Percentiles rank a stretch among this genome's conserved stretches.
phyloP scores from a whole-genome alignment of 2,329 filamentous ascomycete genomes.

The Colletotrichum camelliae region DNA sequence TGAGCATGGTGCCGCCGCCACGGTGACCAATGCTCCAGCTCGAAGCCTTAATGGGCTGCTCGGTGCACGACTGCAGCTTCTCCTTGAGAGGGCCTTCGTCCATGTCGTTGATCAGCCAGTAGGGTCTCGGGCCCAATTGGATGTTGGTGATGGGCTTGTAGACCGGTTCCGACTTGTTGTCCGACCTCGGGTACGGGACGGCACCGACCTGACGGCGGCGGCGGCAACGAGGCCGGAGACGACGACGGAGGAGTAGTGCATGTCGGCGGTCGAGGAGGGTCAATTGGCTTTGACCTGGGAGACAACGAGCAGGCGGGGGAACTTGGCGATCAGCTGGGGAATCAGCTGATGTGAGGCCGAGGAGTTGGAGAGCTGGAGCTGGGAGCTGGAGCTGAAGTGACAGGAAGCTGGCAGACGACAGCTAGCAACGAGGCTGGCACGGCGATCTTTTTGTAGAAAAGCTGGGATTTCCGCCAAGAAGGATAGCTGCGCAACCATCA shows the following conservation, averaged over 20 bases:
- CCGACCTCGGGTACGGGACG: slow-evolving; percentile 7
- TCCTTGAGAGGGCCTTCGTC: slow-evolving; percentile 63
- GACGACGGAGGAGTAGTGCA: slow-evolving; percentile 35
- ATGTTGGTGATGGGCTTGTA: slow-evolving; percentile 50
- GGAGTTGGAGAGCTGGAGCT: background rate
- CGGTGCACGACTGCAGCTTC: slow-evolving; percentile 63
- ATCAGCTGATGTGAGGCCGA: background rate
- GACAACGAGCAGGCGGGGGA: background rate
- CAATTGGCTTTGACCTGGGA: background rate
- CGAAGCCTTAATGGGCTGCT: slow-evolving; percentile 54
- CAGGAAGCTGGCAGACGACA: background rate
- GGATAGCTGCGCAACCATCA: background rate
- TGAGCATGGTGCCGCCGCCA: slow-evolving; percentile 62
- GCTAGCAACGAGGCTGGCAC: background rate
- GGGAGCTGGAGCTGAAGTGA: background rate
- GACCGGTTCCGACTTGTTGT: slow-evolving; percentile 2
- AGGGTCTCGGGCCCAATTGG: slow-evolving; percentile 67
- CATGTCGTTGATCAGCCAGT: slow-evolving; percentile 69
- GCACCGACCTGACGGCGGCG: slow-evolving; percentile 15
- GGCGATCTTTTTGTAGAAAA: slow-evolving; percentile 8
- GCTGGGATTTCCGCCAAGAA: background rate
- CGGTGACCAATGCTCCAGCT: slow-evolving; percentile 68
- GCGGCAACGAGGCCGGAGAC: slow-evolving; percentile 33
- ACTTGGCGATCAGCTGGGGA: background rate
- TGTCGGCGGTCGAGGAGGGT: slow-evolving; percentile 20